Base-by-base conservation (phyloP, 306 rosid genomes). In the Ormosia emarginata region DNA sequence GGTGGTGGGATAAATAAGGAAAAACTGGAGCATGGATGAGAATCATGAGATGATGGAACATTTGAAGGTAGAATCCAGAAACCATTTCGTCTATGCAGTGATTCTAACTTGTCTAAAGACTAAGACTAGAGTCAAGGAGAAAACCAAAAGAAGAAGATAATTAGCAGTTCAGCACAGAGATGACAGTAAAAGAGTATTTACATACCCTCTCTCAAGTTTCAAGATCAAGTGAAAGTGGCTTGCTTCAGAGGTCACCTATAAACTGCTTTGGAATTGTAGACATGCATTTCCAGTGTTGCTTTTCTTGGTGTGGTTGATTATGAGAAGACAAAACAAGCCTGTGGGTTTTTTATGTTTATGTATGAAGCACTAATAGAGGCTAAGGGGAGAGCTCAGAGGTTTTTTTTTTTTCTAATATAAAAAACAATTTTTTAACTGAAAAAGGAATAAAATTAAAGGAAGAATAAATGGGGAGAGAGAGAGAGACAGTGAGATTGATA, bases 261-360 rank as follows among this genome's bases (percentile, higher is more conserved):
- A 74, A 86, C 80, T 80, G 88, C 86, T 82, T 82, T 57, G 77
- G 82, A 86, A 79, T 86, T 70, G 83, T 84, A 82, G 87, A 82
- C 88, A 84, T 77, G 84, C 65, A 53, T 67, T 71, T 67, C 83
- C 46, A 78, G 81, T 41, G 77, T 55, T 78, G 77, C 68, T 81
- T 85, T 81, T 74, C 85, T 80, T 75, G 49, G 68, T 67, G 34
- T 72, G 79, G 73, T 79, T 78, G 82, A 85, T 81, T 78, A 84
- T 78, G 82, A 83, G 61, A 86, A 74, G 85, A 83, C 88, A 81
- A 84, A 81, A 75, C 59, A 57, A 64, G 80, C 74, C 34, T 71
- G 81, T 83, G 71, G 67, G 57, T 46, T 74, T 78, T 81, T 77
- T 72, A 47, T 78, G 86, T 77, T 84, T 8, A 44, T 71, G 69